A percentile compares a stretch with the other conserved stretches of the same genome.
phyloP scores from a whole-genome alignment of 495 filamentous ascomycete genomes.

The Aspergillus affinis region DNA sequence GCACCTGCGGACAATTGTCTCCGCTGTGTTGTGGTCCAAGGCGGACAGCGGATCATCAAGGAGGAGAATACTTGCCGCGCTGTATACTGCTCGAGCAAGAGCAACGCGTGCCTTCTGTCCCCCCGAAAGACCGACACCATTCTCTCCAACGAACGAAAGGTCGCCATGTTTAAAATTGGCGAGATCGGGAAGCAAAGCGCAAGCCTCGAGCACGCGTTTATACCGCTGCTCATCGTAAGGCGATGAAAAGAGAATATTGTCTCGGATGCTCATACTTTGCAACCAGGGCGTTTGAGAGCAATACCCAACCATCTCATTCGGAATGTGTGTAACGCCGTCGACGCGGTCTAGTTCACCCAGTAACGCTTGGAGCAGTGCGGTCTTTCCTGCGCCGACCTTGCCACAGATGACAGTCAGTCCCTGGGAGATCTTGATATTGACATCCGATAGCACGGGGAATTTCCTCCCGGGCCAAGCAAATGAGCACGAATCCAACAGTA shows the following conservation, averaged over 20 bases:
- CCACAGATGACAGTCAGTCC: conserved; percentile 70
- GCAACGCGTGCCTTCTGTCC: conserved; percentile 70
- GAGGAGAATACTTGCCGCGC: conserved; percentile 59
- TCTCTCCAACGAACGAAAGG: conserved; percentile 66
- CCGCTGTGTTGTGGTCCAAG: conserved; percentile 73
- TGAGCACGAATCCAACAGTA: conserved; percentile 60
- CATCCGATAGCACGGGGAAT: conserved; percentile 59
- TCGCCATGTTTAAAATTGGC: conserved; percentile 64
- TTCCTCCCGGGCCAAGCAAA: conserved; percentile 74
- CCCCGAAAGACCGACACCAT: conserved; percentile 68
- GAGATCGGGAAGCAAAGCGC: conserved; percentile 64
- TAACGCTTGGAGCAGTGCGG: conserved; percentile 73
- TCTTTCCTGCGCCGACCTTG: conserved; percentile 78
- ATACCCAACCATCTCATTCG: conserved; percentile 73
- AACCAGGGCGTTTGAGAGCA: conserved; percentile 87
- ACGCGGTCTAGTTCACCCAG: conserved; percentile 75
- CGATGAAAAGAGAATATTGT: conserved; percentile 79
- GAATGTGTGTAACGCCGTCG: conserved; percentile 55
- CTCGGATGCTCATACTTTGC: conserved; percentile 84
- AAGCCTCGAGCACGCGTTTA: conserved; percentile 59
- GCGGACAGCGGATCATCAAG: conserved; percentile 73
- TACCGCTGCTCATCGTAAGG: conserved; percentile 65
- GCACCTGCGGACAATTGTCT: conserved; percentile 66
- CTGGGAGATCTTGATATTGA: conserved; percentile 58
- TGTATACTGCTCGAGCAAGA: conserved; percentile 71